phyloP scores from a whole-genome alignment of 768 basidiomycete genomes.

The Amanita polypyramis region DNA sequence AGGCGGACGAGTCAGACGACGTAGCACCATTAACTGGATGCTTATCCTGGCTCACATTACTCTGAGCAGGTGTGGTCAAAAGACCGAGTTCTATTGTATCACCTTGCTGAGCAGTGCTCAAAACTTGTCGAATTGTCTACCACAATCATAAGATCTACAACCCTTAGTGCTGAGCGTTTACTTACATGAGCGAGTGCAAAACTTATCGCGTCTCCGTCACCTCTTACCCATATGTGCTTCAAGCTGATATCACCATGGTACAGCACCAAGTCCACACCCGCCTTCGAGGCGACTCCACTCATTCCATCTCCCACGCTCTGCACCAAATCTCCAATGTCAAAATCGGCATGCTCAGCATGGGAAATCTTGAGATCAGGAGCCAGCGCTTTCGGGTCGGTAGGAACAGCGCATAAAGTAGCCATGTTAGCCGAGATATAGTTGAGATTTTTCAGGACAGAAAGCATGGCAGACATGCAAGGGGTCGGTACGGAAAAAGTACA shows the following conservation, averaged over 20 bases:
- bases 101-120: constrained; percentile 54
- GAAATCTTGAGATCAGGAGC: constrained; percentile 5
- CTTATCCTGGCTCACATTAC: background rate
- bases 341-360: constrained; percentile 33
- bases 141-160: constrained; percentile 4
- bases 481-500: constrained; percentile 84
- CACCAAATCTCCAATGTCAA: constrained; percentile 86
- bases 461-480: constrained; percentile 77
- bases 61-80: constrained; percentile 15
- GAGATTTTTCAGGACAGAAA: constrained; percentile 87
- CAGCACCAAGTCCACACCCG: constrained; percentile 82
- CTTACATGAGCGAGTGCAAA: constrained; percentile 82
- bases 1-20: constrained; percentile 14
- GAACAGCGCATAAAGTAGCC: constrained; percentile 31
- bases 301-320: constrained; percentile 85
- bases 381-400: background rate
- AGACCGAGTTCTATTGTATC: constrained; percentile 86
- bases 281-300: constrained; percentile 73
- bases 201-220: constrained; percentile 76
- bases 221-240: constrained; percentile 77
- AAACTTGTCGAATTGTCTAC: constrained; percentile 78
- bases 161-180: constrained; percentile 10
- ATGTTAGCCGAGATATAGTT: constrained; percentile 91
- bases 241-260: constrained; percentile 85
- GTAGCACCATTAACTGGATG: constrained; percentile 9